These are phyloP conservation scores for Aegle marmelos DNA, from an alignment of 345 rosid genomes.

Conservation along the genomic window DNA sequence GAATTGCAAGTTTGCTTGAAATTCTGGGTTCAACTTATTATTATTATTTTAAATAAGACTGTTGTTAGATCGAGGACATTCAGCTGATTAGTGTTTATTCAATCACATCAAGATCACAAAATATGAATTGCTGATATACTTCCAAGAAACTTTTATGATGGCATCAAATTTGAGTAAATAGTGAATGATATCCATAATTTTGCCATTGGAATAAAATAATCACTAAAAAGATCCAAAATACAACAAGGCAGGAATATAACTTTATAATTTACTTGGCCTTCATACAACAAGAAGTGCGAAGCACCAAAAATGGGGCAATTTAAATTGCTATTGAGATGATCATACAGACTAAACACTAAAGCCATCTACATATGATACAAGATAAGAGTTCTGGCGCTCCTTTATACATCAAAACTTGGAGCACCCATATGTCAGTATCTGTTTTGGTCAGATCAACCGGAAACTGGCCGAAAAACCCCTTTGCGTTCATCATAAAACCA, in stretches of 20 bases:
- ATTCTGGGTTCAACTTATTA: slow-evolving; percentile 17
- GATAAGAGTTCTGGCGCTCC: neutral
- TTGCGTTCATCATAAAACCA: slow-evolving; percentile 65
- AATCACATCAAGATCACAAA: neutral
- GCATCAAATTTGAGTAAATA: neutral
- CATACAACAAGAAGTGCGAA: neutral
- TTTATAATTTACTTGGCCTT: neutral
- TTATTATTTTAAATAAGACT: neutral
- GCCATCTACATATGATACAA: slow-evolving; percentile 22
- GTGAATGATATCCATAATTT: neutral
- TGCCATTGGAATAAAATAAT: neutral
- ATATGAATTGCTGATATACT: too few relatives aligned
- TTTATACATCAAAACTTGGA: slow-evolving; percentile 9
- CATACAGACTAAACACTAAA: slow-evolving; percentile 5
- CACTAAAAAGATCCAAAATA: neutral
- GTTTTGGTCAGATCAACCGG: slow-evolving; percentile 30
- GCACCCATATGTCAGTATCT: slow-evolving; percentile 7
- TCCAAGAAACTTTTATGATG: neutral
- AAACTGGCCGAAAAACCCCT: slow-evolving; percentile 55
- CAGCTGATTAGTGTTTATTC: neutral
- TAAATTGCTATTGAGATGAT: neutral
- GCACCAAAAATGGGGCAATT: neutral
- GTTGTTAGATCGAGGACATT: slow-evolving; percentile 1
- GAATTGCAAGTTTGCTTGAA: slow-evolving; percentile 25
- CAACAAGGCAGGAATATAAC: neutral